Conservation (phyloP, 306 rosid species). For the Castanea crenata region DNA sequence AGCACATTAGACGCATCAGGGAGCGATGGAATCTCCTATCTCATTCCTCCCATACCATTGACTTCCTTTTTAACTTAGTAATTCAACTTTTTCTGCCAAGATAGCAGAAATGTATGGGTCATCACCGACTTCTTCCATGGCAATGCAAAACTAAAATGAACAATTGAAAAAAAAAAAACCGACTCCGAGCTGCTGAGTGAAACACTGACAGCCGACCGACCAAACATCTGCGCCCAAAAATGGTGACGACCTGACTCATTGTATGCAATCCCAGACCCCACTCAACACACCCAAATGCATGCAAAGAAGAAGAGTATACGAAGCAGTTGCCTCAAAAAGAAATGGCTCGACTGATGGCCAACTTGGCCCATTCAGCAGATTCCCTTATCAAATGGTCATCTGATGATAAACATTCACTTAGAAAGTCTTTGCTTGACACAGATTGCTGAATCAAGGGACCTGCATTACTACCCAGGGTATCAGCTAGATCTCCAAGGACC, state of each 20-base stretch:
- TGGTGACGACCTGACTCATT: conserved; percentile 79
- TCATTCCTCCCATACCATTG: conserved; percentile 23
- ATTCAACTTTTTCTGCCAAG: conserved; percentile 62
- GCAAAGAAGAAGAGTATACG: conserved; percentile 51
- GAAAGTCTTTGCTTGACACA: conserved; percentile 80
- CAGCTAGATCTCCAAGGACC: conserved; percentile 90
- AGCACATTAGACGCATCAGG: conserved; percentile 32
- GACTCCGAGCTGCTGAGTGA: conserved; percentile 58
- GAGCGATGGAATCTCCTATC: conserved; percentile 31
- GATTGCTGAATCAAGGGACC: conserved; percentile 80
- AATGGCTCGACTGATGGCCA: conserved; percentile 77
- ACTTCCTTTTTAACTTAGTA: conserved; percentile 27
- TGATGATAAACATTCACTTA: conserved; percentile 77
- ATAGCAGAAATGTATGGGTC: conserved; percentile 57
- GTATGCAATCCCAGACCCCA: conserved; percentile 77
- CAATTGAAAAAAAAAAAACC: conserved; percentile 19
- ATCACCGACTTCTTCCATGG: conserved; percentile 55
- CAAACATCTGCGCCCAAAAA: conserved; percentile 59
- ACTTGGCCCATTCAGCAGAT: conserved; percentile 94
- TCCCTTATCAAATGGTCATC: conserved; percentile 81
- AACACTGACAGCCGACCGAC: conserved; percentile 43
- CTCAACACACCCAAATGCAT: conserved; percentile 75
- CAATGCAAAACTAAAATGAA: conserved; percentile 49
- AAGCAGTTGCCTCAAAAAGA: conserved; percentile 54
- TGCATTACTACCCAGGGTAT: conserved; percentile 72